Base-by-base conservation (phyloP, 768 basidiomycete species). In the Tremella fuciformis region DNA sequence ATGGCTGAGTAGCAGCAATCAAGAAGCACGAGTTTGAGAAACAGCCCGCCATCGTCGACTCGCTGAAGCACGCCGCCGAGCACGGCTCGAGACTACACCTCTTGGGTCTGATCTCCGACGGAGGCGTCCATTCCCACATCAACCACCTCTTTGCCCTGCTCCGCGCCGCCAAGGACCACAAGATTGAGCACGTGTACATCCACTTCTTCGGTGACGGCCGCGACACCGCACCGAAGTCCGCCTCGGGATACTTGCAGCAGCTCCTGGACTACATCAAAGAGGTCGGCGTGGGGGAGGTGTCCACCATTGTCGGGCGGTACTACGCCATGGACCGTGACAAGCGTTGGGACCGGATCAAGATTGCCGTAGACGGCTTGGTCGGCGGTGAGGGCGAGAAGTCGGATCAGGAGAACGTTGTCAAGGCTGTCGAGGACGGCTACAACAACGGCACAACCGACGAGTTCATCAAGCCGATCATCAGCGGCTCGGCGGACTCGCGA, bases 251-350 rank as follows among this genome's bases (percentile, higher is more conserved):
- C 78, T 82, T 84, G 41, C 80, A 87, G 65, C 83, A 94, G 29
- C 80, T 97, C 7, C 81, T 85, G 9, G 85, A 85, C 26, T 94
- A 90, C 78, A 82, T 87, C 57, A 84, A 89, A 68, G 86, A 89
- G 69, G 81, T 84, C 41, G 76, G 73, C 13, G 58, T 78, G 60
- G 92, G 91, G 29, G 83, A 88, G 74, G 79, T 97, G 49, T 86
- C 89, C 4, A 92, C 91, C 7, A 82, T 94, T 50, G 80, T 92
- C 41, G 92, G 91, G 6, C 79, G 93, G 53, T 97, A 97, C 82
- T 97, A 93, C 66, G 92, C 91, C 29, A 94, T 94, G 91, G 92
- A 94, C 79, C 85, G 91, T 39, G 91, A 94, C 77, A 93, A 93
- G 82, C 85, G 92, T 48, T 97, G 92, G 92, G 92, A 97, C 75